Conservation (phyloP, 371 early-diverging fungal genomes). For the Mortierella sp. region DNA sequence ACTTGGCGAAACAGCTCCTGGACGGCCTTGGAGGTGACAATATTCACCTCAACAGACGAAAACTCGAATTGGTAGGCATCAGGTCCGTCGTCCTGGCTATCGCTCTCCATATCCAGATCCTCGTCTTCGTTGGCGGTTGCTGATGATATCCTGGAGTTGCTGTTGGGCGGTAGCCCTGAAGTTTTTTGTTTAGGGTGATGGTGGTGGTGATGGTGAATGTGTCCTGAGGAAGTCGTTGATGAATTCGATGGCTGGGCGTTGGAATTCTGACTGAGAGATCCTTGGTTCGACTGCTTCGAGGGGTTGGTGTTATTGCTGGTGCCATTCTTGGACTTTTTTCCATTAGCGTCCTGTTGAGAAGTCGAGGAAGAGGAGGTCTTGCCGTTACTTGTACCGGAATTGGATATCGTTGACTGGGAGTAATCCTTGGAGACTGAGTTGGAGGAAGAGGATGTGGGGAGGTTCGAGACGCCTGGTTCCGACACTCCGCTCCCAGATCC, state of each 20-base stretch:
- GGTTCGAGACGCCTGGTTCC: slow-evolving; percentile 13
- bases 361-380: background rate
- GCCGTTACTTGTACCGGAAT: slow-evolving; percentile 21
- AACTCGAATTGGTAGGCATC: slow-evolving; percentile 53
- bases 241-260: background rate
- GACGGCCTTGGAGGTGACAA: slow-evolving; percentile 57
- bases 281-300: background rate
- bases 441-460: slow-evolving; percentile 14
- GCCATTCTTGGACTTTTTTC: slow-evolving; percentile 18
- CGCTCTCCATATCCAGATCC: slow-evolving; percentile 54
- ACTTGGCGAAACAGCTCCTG: slow-evolving; percentile 59
- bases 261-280: background rate
- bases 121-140: slow-evolving; percentile 43
- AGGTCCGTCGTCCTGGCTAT: slow-evolving; percentile 41
- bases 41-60: slow-evolving; percentile 51
- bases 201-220: slow-evolving; percentile 6
- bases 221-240: slow-evolving; percentile 10
- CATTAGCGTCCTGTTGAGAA: background rate
- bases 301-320: background rate
- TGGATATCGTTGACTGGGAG: slow-evolving; percentile 8
- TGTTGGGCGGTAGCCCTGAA: slow-evolving; percentile 13
- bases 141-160: slow-evolving; percentile 20
- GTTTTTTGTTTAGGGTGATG: slow-evolving; percentile 25
- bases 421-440: slow-evolving; percentile 23
- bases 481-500: slow-evolving; percentile 18